A percentile compares a stretch with the other conserved stretches of the same genome.
Conservation (phyloP, 1,139 yeast genomes). For the Pichia sp. region DNA sequence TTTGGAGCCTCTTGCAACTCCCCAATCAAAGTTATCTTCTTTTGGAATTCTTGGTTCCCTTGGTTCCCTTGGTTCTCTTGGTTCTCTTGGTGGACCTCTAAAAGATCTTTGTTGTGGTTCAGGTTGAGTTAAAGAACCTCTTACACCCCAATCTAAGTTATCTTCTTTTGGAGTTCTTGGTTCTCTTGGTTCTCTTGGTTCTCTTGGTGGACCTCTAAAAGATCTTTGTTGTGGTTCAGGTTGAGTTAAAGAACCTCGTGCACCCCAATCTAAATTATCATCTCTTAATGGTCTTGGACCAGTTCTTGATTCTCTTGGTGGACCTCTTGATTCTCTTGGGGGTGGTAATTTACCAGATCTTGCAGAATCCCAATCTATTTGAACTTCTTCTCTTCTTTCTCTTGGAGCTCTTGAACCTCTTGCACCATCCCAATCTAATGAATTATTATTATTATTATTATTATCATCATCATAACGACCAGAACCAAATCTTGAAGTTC, state of each 20-base stretch:
- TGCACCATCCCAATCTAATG: constrained; percentile 44
- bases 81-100: constrained; percentile 31
- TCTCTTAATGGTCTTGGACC: constrained; percentile 22
- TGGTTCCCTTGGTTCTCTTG: constrained; percentile 30
- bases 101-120: constrained; percentile 12
- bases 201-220: constrained; percentile 30
- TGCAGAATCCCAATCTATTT: constrained; percentile 43
- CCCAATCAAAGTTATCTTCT: constrained; percentile 41
- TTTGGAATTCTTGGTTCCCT: constrained; percentile 33
- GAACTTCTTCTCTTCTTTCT: constrained; percentile 26
- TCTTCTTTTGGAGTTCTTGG: constrained; percentile 33
- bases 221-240: constrained; percentile 37
- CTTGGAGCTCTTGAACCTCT: constrained; percentile 23
- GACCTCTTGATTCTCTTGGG: constrained; percentile 21
- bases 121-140: constrained; percentile 32
- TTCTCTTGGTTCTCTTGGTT: constrained; percentile 33
- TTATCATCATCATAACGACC: constrained; percentile 31
- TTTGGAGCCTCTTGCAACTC: constrained; percentile 35
- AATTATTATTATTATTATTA: not conserved
- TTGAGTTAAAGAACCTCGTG: constrained; percentile 33
- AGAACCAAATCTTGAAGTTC: constrained; percentile 20
- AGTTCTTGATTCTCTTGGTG: constrained; percentile 27
- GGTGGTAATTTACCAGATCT: constrained; percentile 35
- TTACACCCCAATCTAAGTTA: constrained; percentile 42
- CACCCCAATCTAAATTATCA: constrained; percentile 41